Evolutionary conservation across 1,284 basidiomycete species (phyloP).

Genomic region (Xerocomus amazonicus): DNA sequence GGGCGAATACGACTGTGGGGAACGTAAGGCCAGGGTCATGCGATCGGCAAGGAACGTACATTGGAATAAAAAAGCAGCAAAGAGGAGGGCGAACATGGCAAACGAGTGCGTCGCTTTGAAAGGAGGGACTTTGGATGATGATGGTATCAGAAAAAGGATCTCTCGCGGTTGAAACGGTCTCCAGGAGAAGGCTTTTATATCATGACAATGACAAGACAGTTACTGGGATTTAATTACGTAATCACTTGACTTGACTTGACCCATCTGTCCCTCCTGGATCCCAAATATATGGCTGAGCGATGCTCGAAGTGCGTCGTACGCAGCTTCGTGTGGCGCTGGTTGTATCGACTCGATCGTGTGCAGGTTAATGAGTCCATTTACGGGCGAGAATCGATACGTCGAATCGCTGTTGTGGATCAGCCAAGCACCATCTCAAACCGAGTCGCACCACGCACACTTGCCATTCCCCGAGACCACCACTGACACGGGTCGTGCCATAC

Average conservation of each 20-base stretch:
- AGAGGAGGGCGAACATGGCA: constrained; percentile 46
- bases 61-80: constrained; percentile 42
- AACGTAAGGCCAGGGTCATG: constrained; percentile 6
- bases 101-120: constrained; percentile 11
- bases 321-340: constrained; percentile 67
- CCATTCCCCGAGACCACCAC: constrained; percentile 58
- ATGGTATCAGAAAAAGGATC: neutral
- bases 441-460: constrained; percentile 52
- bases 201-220: neutral
- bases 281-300: constrained; percentile 47
- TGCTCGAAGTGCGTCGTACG: constrained; percentile 57
- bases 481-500: constrained; percentile 56
- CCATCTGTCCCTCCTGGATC: too few species aligned
- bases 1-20: constrained; percentile 40
- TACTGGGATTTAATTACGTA: constrained; percentile 5
- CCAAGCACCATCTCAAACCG: neutral
- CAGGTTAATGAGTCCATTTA: constrained; percentile 55
- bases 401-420: constrained; percentile 48
- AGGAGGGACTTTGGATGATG: neutral
- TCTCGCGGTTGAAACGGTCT: neutral
- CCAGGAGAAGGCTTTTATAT: neutral
- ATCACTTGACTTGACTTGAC: neutral
- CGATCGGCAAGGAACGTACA: constrained; percentile 33
- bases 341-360: constrained; percentile 70
- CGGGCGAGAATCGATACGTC: constrained; percentile 70